Percentiles rank a stretch among this genome's conserved stretches.
Evolutionary conservation across 495 filamentous ascomycete species (phyloP).

Genomic region (Physcia stellaris): DNA sequence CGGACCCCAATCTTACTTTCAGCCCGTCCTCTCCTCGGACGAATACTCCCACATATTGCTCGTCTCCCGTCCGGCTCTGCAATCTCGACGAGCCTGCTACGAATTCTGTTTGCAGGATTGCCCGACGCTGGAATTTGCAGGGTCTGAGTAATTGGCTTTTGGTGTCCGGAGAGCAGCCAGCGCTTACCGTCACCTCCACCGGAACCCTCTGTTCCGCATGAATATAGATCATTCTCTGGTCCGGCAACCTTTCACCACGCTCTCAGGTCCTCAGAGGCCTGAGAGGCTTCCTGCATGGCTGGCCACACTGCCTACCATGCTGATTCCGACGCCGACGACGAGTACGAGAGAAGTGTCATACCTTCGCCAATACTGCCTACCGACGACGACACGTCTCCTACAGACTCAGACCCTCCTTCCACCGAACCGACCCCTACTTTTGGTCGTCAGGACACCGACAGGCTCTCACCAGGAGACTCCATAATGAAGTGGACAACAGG

Average conservation of each 20-base stretch:
- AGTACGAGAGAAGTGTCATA: constrained; percentile 75
- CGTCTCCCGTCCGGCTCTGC: too few relatives aligned
- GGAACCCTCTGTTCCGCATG: background rate
- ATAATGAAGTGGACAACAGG: constrained; percentile 83
- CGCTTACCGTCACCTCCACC: background rate
- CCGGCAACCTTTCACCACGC: constrained; percentile 1
- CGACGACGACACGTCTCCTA: constrained; percentile 69
- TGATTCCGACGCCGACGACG: constrained; percentile 87
- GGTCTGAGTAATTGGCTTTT: background rate
- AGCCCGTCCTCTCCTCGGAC: too few relatives aligned
- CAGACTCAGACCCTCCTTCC: constrained; percentile 66
- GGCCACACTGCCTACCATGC: constrained; percentile 40
- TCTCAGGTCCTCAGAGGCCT: background rate
- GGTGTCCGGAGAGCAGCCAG: background rate
- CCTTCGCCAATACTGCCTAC: constrained; percentile 59
- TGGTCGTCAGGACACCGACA: constrained; percentile 51
- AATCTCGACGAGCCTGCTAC: too few relatives aligned
- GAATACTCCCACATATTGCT: too few relatives aligned
- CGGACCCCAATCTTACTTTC: too few relatives aligned
- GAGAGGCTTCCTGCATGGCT: constrained; percentile 1
- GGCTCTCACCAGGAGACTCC: constrained; percentile 53
- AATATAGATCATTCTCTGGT: background rate
- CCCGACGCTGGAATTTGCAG: background rate
- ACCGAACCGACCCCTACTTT: constrained; percentile 83
- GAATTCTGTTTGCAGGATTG: too few relatives aligned